Percentiles rank a stretch among this genome's conserved stretches.
Evolutionary conservation across 2,329 filamentous ascomycete genomes (phyloP).

Genomic region (Hymenoscyphus repandus): DNA sequence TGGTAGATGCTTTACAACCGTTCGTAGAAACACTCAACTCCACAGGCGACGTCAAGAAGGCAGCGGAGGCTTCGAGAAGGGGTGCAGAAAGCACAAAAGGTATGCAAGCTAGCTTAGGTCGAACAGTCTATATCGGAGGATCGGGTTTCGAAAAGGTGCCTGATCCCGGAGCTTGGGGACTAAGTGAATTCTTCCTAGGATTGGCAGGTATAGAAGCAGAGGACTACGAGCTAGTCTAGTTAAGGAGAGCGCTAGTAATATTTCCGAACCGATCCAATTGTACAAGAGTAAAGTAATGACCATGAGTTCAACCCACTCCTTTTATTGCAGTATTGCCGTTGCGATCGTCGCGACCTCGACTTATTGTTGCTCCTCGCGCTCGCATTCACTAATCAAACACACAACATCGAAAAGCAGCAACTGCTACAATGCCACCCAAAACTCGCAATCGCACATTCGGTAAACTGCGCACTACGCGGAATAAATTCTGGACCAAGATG

Average conservation of each 20-base stretch:
- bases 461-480: no score
- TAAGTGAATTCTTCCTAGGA: constrained; percentile 78
- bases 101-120: constrained; percentile 84
- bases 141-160: constrained; percentile 67
- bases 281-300: no score
- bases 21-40: constrained; percentile 70
- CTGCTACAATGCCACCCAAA: no score
- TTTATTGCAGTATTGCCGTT: no score
- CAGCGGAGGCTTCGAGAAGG: constrained; percentile 67
- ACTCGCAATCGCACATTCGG: no score
- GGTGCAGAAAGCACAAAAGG: constrained; percentile 82
- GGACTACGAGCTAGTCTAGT: constrained; percentile 32
- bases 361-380: no score
- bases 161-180: constrained; percentile 69
- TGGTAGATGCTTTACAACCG: constrained; percentile 84
- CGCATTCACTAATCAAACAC: no score
- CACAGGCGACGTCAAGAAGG: constrained; percentile 61
- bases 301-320: no score
- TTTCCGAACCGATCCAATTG: no score
- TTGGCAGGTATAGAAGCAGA: constrained; percentile 47
- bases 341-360: no score
- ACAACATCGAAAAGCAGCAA: no score
- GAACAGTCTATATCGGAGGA: constrained; percentile 77
- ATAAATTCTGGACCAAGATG: no score
- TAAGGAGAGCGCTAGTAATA: background rate